Evolutionary conservation across 257 asterid species (phyloP), one percentile per base, ranked within the genome.

Genomic region (Striga asiatica): DNA sequence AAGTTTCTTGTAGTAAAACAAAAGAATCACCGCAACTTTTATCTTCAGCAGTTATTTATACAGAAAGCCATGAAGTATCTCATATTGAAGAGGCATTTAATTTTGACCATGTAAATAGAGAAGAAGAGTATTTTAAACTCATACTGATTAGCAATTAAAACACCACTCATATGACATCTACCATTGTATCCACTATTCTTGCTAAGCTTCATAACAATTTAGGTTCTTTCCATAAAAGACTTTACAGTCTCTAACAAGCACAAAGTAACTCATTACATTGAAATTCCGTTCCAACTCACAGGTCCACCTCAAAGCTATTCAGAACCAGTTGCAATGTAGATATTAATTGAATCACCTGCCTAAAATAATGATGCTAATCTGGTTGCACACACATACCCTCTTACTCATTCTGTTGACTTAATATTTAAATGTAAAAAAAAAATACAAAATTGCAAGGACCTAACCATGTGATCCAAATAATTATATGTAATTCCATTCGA

Each of bases 161-260:
- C n/a, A n/a, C n/a, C n/a, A n/a, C n/a, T n/a, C n/a, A n/a, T n/a
- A n/a, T n/a, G n/a, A n/a, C n/a, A n/a, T n/a, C n/a, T n/a, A n/a
- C n/a, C n/a, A n/a, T n/a, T n/a, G n/a, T n/a, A 22, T 13, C 23
- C 19, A 13, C 41, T 1, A 29, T 23, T 25, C 39, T 45, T 41
- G 22, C n/a, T 13, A 58, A n/a, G 17, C 31, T n/a, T 27, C 11
- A 10, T 8, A 23, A 17, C 8, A 7, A 45, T 47, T 43, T 57
- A 17, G 46, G 28, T 13, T 32, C 48, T 9, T 43, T 43, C 37
- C 22, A 50, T 32, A 35, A 22, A 1, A n/a, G 24, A 58, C n/a
- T 38, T 27, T 24, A 18, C 50, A 37, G 58, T 8, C 62, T 61
- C 5, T 32, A n/a, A 61, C 53, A 56, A 28, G 19, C 64, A 60